Evolutionary conservation across 495 filamentous ascomycete species (phyloP).

Genomic region (Bombardia bombarda): DNA sequence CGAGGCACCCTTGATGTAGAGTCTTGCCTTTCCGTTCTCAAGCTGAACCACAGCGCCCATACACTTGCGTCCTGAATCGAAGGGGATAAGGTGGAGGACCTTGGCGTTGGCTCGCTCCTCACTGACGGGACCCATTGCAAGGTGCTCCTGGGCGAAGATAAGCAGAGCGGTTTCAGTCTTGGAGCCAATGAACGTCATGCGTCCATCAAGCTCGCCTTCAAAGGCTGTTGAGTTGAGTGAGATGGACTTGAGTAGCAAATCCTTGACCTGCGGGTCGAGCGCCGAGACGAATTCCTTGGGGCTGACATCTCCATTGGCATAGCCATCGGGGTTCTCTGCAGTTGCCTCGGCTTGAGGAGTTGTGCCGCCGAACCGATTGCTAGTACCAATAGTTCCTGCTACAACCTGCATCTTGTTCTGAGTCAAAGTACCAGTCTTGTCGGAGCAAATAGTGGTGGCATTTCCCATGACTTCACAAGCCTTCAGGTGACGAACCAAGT

Average conservation of each 20-base stretch:
- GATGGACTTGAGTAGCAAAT: constrained; percentile 65
- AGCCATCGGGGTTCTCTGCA: constrained; percentile 4
- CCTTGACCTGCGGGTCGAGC: constrained; percentile 51
- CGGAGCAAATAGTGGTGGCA: constrained; percentile 90
- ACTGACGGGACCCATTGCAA: constrained; percentile 65
- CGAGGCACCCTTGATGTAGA: constrained; percentile 83
- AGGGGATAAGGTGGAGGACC: constrained; percentile 68
- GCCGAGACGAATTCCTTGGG: constrained; percentile 28
- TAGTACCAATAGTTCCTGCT: constrained; percentile 64
- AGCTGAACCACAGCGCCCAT: constrained; percentile 75
- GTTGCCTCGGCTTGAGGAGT: not conserved
- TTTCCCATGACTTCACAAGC: constrained; percentile 99
- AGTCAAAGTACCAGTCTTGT: constrained; percentile 94
- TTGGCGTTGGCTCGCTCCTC: constrained; percentile 64
- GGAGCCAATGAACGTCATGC: constrained; percentile 69
- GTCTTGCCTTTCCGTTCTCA: constrained; percentile 54
- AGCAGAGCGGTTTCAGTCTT: constrained; percentile 87
- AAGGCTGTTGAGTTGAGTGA: constrained; percentile 84
- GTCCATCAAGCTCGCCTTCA: constrained; percentile 69
- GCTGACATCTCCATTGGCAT: constrained; percentile 15
- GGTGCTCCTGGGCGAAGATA: constrained; percentile 61
- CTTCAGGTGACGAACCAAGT: constrained; percentile 80
- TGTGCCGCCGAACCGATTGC: constrained; percentile 50
- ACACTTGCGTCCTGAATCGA: constrained; percentile 81
- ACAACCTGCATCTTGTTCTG: constrained; percentile 90